Conservation (phyloP, 805 yeast genomes). For the Hanseniaspora pseudoguilliermondii region DNA sequence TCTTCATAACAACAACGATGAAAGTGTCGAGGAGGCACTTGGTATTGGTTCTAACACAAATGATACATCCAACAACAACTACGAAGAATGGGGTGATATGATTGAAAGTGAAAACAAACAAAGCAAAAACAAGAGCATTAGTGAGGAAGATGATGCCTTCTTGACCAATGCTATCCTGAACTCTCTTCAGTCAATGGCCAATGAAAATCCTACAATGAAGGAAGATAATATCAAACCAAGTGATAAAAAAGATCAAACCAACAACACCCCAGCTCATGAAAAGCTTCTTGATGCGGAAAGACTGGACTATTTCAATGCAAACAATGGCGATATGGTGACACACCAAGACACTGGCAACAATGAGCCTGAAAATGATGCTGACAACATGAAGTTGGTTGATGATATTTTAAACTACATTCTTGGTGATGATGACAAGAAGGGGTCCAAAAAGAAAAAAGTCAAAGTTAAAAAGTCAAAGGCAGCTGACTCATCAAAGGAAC, state of each 20-base stretch:
- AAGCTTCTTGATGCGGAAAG: background rate
- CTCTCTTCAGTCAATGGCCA: slow-evolving; percentile 1
- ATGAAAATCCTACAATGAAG: background rate
- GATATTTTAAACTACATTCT: slow-evolving; percentile 2
- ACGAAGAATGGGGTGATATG: background rate
- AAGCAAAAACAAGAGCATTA: background rate
- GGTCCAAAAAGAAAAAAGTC: slow-evolving; percentile 16
- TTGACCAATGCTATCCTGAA: slow-evolving; percentile 9
- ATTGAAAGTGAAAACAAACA: background rate
- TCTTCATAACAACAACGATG: background rate
- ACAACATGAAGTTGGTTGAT: slow-evolving; percentile 4
- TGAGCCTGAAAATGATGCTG: slow-evolving; percentile 3
- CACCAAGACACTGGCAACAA: background rate
- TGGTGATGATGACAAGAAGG: slow-evolving; percentile 14
- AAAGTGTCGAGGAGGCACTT: background rate
- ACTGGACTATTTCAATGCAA: background rate
- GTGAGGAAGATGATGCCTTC: slow-evolving; percentile 7
- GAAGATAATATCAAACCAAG: background rate
- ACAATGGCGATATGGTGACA: background rate
- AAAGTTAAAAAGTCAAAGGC: slow-evolving; percentile 18
- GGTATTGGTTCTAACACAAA: background rate
- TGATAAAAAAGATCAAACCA: background rate
- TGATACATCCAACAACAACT: background rate
- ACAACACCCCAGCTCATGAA: background rate
- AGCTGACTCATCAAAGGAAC: slow-evolving; percentile 7